These are phyloP conservation scores for Aspergillus vadensis DNA, from an alignment of 2,329 filamentous ascomycete species.

Conservation along the genomic window DNA sequence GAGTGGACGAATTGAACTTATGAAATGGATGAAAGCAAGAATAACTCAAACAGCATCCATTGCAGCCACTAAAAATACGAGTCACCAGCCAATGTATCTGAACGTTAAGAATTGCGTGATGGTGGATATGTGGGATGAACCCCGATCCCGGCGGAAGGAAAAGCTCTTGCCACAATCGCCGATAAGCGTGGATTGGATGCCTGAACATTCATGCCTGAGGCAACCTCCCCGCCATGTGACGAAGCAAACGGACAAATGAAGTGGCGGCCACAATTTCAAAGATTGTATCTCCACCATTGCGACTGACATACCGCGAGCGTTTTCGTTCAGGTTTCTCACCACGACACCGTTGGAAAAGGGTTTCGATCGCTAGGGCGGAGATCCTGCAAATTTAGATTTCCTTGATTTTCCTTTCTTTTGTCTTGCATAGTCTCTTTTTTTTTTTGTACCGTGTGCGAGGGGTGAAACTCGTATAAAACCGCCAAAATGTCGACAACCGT, in stretches of 20 bases:
- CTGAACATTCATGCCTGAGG: constrained; percentile 21
- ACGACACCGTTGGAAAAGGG: constrained; percentile 12
- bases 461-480: constrained; percentile 24
- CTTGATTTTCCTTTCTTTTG: constrained; percentile 7
- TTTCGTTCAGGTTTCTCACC: constrained; percentile 14
- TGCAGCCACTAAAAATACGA: not conserved
- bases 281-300: constrained; percentile 22
- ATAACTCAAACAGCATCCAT: not conserved
- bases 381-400: not conserved
- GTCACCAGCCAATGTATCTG: not conserved
- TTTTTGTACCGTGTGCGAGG: constrained; percentile 20
- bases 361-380: not conserved
- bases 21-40: no score
- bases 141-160: not conserved
- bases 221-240: constrained; percentile 24
- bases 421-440: constrained; percentile 18
- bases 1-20: no score
- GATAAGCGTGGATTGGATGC: constrained; percentile 24
- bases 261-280: constrained; percentile 36
- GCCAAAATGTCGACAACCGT: constrained; percentile 91
- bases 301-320: constrained; percentile 12
- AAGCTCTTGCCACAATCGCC: constrained; percentile 17
- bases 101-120: no score
- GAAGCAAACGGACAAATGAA: constrained; percentile 29
- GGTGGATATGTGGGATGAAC: no score